Evolutionary conservation across 345 rosid genomes (phyloP), one percentile per base, ranked within the genome.

Genomic region (Citrus sp.): DNA sequence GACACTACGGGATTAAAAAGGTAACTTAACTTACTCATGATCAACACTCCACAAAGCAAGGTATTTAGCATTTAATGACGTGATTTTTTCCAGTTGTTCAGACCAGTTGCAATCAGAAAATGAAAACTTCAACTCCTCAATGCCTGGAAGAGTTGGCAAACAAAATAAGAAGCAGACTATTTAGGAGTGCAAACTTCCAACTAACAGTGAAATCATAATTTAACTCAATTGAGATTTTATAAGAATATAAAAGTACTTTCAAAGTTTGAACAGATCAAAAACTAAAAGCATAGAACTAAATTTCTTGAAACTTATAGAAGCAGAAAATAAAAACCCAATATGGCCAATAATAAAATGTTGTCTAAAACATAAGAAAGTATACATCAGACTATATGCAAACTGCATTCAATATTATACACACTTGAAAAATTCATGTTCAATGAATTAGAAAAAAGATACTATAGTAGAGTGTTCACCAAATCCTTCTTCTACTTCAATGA

Each of bases 121-220:
- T 1, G 85, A 86, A 84, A 94, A 84, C 87, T 90, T 88, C 86
- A 96, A 82, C 86, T 91, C 97, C 90, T 93, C 97, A 79, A 88
- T 75, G 62, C 86, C 99, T 95, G 86, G 77, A 80, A 30, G 80
- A 76, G 54, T 72, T 80, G 42, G 7, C 65, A 81, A 69, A 72
- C 1, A 66, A 51, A 24, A 55, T 38, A 70, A 81, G 40, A 62
- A 76, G 63, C 35, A 51, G 55, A 55, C 63, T 68, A 49, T 19
- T 67, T 40, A 22, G 42, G 25, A 61, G 34, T 21, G 81, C 2
- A 67, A 81, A 69, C 49, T 78, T 67, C 70, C 73, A 79, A 80
- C 71, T 22, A 74, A 63, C 28, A 59, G 65, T 61, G 55, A 74
- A 82, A 80, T 74, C 18, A 67, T 32, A 42, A 67, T 46, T 49